Base-by-base conservation (phyloP, 1,284 basidiomycete species). In the Ustilago cynodontis region DNA sequence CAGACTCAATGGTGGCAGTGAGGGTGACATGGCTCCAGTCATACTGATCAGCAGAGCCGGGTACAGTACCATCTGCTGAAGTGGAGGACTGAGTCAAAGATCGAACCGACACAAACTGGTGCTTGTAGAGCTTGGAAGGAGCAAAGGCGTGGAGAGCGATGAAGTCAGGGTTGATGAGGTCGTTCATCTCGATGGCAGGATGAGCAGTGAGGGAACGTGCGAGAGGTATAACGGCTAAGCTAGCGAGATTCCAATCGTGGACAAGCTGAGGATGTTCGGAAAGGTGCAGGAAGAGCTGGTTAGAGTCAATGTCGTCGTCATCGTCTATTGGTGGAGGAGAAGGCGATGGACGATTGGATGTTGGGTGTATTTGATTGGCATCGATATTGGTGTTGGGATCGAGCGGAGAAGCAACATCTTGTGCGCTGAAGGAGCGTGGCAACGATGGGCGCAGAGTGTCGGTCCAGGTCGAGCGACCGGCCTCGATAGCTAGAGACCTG, bases 51-150 rank as follows among this genome's bases (percentile, higher is more conserved):
- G 26, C 43, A 45, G 43, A 45, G n/a, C 43, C n/a, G 22, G 43
- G 22, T 11, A 10, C n/a, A 18, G n/a, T n/a, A n/a, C 45, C 1
- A 0, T n/a, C 1, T 1, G 22, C 9, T 7, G 37, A 14, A 18
- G 14, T 11, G 1, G 41, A 35, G 1, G 55, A 22, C 29, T 65
- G 63, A 3, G 49, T 49, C 22, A 61, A n/a, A 14, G 71, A 67
- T 3, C 71, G 71, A 2, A 73, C 65, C n/a, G 65, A 67, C 52
- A 67, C 71, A 24, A 60, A 73, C 9, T 73, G 71, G n/a, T 73
- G 50, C 50, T 64, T 67, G 61, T 67, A 73, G 5, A 73, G 65
- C 54, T 62, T 64, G 52, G 71, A 73, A 29, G 71, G 65, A 1
- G 71, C 58, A 45, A 73, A 65, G 3, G 71, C 71, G 24, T 73